phyloP scores from a whole-genome alignment of 1,139 yeast genomes.

The Nakaseomyces kungkrabaensis region DNA sequence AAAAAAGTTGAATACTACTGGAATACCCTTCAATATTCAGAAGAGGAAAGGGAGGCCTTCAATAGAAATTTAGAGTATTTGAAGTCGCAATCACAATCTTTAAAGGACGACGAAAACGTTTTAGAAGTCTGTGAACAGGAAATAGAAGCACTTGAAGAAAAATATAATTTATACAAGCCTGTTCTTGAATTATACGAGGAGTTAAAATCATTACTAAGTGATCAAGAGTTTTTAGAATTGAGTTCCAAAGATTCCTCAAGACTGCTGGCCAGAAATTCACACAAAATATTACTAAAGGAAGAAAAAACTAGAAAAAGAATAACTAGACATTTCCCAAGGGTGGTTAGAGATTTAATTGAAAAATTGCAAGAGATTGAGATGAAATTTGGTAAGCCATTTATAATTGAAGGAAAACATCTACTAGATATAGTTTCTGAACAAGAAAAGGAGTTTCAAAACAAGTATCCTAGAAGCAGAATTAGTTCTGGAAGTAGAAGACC shows the following conservation, averaged over 20 bases:
- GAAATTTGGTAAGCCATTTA: constrained; percentile 33
- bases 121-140: constrained; percentile 56
- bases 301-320: constrained; percentile 65
- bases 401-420: constrained; percentile 40
- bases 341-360: constrained; percentile 42
- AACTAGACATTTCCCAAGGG: constrained; percentile 54
- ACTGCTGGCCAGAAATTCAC: constrained; percentile 64
- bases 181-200: constrained; percentile 46
- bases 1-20: constrained; percentile 50
- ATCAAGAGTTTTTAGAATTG: constrained; percentile 53
- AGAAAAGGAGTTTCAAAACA: constrained; percentile 33
- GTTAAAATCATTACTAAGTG: constrained; percentile 46
- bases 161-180: constrained; percentile 44
- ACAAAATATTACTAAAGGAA: constrained; percentile 68
- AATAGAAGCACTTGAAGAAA: constrained; percentile 40
- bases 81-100: constrained; percentile 30
- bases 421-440: constrained; percentile 35
- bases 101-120: constrained; percentile 40
- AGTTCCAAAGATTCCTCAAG: constrained; percentile 77
- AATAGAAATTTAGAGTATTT: constrained; percentile 24
- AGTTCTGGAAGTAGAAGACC: constrained; percentile 9
- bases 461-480: constrained; percentile 27
- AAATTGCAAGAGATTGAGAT: constrained; percentile 42
- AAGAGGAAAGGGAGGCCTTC: constrained; percentile 35
- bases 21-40: constrained; percentile 51